phyloP scores from a whole-genome alignment of 208 protist species.

The Vickermania spadyakhi region DNA sequence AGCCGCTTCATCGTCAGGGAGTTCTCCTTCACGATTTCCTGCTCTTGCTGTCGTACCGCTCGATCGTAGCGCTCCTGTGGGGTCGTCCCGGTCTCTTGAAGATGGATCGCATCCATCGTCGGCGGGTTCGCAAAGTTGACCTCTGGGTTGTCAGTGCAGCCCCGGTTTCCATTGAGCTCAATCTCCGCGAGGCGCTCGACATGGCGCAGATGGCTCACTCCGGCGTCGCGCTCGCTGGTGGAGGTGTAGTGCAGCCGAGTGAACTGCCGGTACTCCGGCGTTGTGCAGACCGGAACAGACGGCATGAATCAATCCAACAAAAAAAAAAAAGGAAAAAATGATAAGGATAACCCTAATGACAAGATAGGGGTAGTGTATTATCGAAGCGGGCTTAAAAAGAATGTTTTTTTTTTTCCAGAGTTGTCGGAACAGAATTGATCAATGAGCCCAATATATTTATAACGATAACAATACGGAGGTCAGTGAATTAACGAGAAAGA shows the following conservation, averaged over 20 bases:
- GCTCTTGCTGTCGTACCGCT: conserved; percentile 27
- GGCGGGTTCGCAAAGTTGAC: conserved; percentile 38
- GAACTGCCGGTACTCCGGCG: conserved; percentile 25
- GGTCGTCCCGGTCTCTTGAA: conserved; percentile 4
- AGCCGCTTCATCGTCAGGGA: conserved; percentile 17
- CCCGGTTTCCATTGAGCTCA: conserved; percentile 23
- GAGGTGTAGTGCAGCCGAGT: conserved; percentile 29
- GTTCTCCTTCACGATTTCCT: conserved; percentile 26
- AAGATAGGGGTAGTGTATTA: conserved; percentile 1
- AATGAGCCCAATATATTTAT: too few species aligned
- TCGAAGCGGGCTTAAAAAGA: not conserved
- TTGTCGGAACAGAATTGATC: too few species aligned
- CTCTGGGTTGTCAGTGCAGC: conserved; percentile 32
- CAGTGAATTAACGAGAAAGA: too few species aligned
- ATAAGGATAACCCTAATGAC: conserved; percentile 3
- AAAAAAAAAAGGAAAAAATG: conserved; percentile 13
- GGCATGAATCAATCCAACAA: not conserved
- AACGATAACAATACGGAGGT: too few species aligned
- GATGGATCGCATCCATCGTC: conserved; percentile 14
- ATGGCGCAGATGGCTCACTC: conserved; percentile 57
- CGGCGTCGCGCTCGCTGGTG: conserved; percentile 28
- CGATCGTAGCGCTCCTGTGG: conserved; percentile 24
- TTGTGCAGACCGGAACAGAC: conserved; percentile 8
- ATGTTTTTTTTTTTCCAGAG: too few species aligned
- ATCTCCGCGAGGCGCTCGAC: conserved; percentile 37